Base-by-base conservation (phyloP, 176 grass and related monocot genomes). In the Zoysia pacifica region DNA sequence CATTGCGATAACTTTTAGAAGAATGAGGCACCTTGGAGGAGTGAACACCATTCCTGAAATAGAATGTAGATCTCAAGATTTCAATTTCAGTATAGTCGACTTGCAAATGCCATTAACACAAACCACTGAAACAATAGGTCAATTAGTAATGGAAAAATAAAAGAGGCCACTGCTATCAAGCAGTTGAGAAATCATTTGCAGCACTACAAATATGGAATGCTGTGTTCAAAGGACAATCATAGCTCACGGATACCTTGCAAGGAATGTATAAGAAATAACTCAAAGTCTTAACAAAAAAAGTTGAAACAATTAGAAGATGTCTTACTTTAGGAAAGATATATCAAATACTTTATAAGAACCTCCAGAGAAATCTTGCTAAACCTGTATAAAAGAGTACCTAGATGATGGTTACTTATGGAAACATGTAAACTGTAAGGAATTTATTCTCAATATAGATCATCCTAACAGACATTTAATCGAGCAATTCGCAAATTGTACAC, bases 21-120 rank as follows among this genome's bases (percentile, higher is more conserved):
- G 55, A n/a, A 55, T 52, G 35, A 82, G 75, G 45, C 62, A 97
- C 95, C 91, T 94, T 97, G 58, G 95, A 84, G 47, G 95, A 97
- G 41, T 88, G 74, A 91, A 94, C 36, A 93, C 87, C 70, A 92
- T 97, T 80, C 95, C 95, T 5, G 95, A 97, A 89, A 91, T 97
- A 66, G 95, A 91, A 74, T 97, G 95, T 63, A 97, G 91, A 2
- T 97, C 95, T 78, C 95, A 90, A 3, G 95, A 97, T 83, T 94
- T 97, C 38, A 97, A 70, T 82, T 97, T 97, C 38, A 97, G 81
- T 92, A 97, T 94, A 58, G 95, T 97, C 48, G 95, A 97, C 81
- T 97, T 97, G 69, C 91, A 91, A 87, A 97, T 97, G 19, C 95
- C 95, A 85, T 97, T 97, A 53, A 91, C 72, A 87, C 95, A 91